phyloP scores from a whole-genome alignment of 345 rosid species.

The Bruguiera sexangula region DNA sequence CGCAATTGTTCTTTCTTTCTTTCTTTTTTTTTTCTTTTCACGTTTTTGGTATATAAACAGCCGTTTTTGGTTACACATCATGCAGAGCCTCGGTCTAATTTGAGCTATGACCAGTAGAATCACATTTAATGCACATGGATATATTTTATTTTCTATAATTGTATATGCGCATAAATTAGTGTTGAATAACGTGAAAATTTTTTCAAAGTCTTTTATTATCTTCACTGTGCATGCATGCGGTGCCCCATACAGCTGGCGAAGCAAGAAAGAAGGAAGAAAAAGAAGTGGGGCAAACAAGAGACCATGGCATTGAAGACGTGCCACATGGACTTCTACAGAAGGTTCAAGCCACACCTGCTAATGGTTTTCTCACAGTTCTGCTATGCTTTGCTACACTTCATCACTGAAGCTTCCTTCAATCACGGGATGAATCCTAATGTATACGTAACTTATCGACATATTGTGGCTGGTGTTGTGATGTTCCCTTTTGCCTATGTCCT shows the following conservation, averaged over 20 bases:
- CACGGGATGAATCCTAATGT: slow-evolving; percentile 76
- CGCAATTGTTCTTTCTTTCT: no score
- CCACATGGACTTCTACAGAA: not conserved
- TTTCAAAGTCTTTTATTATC: not conserved
- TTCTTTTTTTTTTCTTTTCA: no score
- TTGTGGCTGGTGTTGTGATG: slow-evolving; percentile 42
- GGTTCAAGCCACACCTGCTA: slow-evolving; percentile 56
- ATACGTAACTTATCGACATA: slow-evolving; percentile 56
- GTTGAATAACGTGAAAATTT: slow-evolving; percentile 4
- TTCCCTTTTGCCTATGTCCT: slow-evolving; percentile 58
- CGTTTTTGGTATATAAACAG: no score
- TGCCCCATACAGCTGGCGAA: not conserved
- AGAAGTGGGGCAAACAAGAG: not conserved
- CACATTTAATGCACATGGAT: not conserved
- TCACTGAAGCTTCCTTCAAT: slow-evolving; percentile 64
- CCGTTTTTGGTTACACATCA: no score
- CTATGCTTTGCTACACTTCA: slow-evolving; percentile 50
- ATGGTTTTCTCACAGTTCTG: slow-evolving; percentile 50
- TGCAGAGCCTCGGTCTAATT: no score
- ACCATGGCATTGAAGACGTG: slow-evolving; percentile 12
- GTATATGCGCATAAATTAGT: slow-evolving; percentile 29
- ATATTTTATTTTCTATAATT: not conserved
- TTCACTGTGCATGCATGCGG: not conserved
- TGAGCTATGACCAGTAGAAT: no score
- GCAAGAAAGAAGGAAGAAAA: not conserved